Percentiles rank a stretch among this genome's conserved stretches.
These are phyloP conservation scores for Rutstroemia sydowiana DNA, from an alignment of 2,329 filamentous ascomycete species.

Conservation along the genomic window DNA sequence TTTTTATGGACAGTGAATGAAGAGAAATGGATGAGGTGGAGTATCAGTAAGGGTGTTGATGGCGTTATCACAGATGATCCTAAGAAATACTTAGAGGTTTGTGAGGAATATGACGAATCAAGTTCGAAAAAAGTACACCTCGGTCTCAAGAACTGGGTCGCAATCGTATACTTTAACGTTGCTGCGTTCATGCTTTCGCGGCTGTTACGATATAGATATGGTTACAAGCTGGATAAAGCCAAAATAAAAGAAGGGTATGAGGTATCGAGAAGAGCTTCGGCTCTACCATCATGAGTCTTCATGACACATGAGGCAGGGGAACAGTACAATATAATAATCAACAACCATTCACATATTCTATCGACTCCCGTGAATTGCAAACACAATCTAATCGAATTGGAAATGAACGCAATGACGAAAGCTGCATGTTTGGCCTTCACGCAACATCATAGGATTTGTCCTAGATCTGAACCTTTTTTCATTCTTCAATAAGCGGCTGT, in stretches of 20 bases:
- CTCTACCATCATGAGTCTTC: conserved; percentile 5
- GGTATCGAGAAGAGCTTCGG: background rate
- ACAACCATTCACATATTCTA: background rate
- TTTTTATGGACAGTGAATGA: conserved; percentile 87
- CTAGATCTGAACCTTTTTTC: too few species aligned
- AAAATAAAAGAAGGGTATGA: conserved; percentile 12
- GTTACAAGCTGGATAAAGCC: conserved; percentile 11
- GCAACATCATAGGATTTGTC: too few species aligned
- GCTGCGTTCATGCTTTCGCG: conserved; percentile 15
- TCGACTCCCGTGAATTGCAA: background rate
- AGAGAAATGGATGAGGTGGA: conserved; percentile 73
- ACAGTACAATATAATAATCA: background rate
- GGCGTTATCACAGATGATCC: conserved; percentile 86
- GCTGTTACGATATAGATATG: conserved; percentile 20
- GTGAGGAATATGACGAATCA: conserved; percentile 30
- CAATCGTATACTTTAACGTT: conserved; percentile 17
- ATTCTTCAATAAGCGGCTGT: too few species aligned
- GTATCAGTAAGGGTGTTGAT: conserved; percentile 57
- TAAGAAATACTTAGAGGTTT: conserved; percentile 56
- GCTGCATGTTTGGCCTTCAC: too few species aligned
- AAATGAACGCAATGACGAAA: too few species aligned
- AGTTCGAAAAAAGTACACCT: conserved; percentile 12
- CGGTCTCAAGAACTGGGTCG: conserved; percentile 11
- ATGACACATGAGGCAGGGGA: background rate
- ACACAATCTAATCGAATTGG: too few species aligned